Conservation (phyloP, 306 rosid species). For the Castanea sativa region DNA sequence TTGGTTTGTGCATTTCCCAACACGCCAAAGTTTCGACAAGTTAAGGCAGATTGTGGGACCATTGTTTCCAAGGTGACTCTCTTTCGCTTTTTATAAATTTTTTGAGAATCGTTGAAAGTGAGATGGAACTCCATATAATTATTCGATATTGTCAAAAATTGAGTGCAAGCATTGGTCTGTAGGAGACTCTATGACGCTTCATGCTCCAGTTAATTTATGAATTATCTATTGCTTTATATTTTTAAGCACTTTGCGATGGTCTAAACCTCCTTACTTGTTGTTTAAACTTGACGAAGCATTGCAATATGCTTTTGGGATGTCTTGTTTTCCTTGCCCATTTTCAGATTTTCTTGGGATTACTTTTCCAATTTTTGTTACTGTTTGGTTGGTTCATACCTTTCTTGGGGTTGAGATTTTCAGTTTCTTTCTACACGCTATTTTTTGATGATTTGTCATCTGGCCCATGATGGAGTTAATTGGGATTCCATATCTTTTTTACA, state of each 20-base stretch:
- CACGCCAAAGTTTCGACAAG: constrained; percentile 90
- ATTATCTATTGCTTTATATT: neutral
- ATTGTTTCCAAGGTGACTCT: constrained; percentile 76
- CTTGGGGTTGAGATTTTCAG: neutral
- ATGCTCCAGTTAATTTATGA: neutral
- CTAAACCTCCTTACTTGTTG: neutral
- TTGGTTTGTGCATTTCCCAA: constrained; percentile 89
- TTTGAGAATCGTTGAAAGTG: neutral
- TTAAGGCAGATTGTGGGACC: constrained; percentile 87
- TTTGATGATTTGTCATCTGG: neutral
- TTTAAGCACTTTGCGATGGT: neutral
- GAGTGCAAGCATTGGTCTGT: neutral
- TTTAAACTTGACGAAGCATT: neutral
- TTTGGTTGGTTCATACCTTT: neutral
- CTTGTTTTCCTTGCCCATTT: neutral
- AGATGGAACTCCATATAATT: neutral
- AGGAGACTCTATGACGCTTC: neutral
- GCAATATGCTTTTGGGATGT: neutral
- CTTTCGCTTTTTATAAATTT: neutral
- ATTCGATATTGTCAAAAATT: neutral
- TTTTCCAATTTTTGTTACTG: neutral
- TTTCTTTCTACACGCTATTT: neutral
- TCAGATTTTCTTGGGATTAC: neutral
- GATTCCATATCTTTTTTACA: neutral
- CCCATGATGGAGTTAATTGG: neutral